Percentiles rank a stretch among this genome's conserved stretches.
Evolutionary conservation across 2,329 filamentous ascomycete genomes (phyloP).

Genomic region (Lachnellula arida): DNA sequence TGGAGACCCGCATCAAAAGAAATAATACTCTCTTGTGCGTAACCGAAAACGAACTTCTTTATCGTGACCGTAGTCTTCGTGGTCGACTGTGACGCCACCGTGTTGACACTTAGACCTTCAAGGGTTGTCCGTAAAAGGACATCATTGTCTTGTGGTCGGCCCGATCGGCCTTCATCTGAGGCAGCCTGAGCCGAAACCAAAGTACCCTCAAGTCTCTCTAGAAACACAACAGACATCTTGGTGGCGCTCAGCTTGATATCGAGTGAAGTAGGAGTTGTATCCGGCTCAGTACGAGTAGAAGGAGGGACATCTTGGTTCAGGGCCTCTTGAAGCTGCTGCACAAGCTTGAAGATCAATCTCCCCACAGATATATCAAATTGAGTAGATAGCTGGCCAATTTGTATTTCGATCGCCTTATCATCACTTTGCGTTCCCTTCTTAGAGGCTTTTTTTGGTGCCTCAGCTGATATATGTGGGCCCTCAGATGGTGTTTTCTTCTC

Average conservation of each 20-base stretch:
- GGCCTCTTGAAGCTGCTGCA: constrained; percentile 23
- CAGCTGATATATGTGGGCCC: not conserved
- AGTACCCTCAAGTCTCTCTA: constrained; percentile 30
- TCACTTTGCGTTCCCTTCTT: constrained; percentile 2
- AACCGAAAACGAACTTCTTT: constrained; percentile 58
- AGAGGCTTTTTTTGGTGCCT: not conserved
- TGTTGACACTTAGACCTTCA: constrained; percentile 25
- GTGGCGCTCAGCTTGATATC: constrained; percentile 23
- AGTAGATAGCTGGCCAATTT: constrained; percentile 24
- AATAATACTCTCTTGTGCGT: constrained; percentile 57
- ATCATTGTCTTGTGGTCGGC: constrained; percentile 17
- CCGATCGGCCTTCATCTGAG: constrained; percentile 1
- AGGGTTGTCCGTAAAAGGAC: constrained; percentile 28
- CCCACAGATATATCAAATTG: constrained; percentile 34
- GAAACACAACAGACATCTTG: constrained; percentile 28
- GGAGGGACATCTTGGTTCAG: constrained; percentile 15
- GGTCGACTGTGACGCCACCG: constrained; percentile 8
- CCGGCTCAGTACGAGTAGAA: constrained; percentile 2
- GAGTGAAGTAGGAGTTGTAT: constrained; percentile 4
- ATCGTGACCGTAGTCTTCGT: constrained; percentile 34
- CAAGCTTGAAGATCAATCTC: constrained; percentile 28
- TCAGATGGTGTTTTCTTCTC: constrained; percentile 8
- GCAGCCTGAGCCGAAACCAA: constrained; percentile 7
- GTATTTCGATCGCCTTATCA: constrained; percentile 25
- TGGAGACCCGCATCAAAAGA: constrained; percentile 56